Evolutionary conservation across 305 asterid species (phyloP).

Genomic region (Ilex paraguariensis): DNA sequence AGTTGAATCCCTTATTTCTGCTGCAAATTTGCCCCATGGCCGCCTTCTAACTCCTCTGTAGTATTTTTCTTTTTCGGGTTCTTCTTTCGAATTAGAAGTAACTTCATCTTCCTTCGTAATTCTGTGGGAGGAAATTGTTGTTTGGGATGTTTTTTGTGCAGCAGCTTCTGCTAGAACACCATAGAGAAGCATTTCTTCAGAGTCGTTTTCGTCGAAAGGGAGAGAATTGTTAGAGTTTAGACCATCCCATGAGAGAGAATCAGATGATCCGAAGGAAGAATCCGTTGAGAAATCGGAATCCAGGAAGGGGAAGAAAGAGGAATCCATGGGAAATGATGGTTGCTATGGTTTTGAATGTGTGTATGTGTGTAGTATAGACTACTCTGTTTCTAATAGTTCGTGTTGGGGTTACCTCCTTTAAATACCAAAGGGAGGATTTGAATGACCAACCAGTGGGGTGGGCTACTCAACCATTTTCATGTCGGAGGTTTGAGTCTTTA

Average conservation of each 20-base stretch:
- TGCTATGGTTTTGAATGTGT: constrained; percentile 5
- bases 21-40: constrained; percentile 92
- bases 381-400: background rate
- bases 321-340: constrained; percentile 25
- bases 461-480: no score
- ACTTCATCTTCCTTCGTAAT: constrained; percentile 34
- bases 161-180: constrained; percentile 41
- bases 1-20: constrained; percentile 84
- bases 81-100: constrained; percentile 19
- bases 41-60: constrained; percentile 66
- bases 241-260: constrained; percentile 30
- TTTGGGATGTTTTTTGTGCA: constrained; percentile 33
- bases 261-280: constrained; percentile 31
- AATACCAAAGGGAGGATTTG: constrained; percentile 10
- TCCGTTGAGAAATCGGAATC: constrained; percentile 31
- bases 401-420: constrained; percentile 8
- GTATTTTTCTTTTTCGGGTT: constrained; percentile 28
- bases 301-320: constrained; percentile 25
- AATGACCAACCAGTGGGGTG: background rate
- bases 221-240: constrained; percentile 26
- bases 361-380: background rate
- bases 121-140: constrained; percentile 26
- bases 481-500: no score
- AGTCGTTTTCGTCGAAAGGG: constrained; percentile 72
- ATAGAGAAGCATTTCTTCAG: constrained; percentile 71